A percentile compares a stretch with the other conserved stretches of the same genome.
phyloP scores from a whole-genome alignment of 208 protist genomes.

The Leishmania major region DNA sequence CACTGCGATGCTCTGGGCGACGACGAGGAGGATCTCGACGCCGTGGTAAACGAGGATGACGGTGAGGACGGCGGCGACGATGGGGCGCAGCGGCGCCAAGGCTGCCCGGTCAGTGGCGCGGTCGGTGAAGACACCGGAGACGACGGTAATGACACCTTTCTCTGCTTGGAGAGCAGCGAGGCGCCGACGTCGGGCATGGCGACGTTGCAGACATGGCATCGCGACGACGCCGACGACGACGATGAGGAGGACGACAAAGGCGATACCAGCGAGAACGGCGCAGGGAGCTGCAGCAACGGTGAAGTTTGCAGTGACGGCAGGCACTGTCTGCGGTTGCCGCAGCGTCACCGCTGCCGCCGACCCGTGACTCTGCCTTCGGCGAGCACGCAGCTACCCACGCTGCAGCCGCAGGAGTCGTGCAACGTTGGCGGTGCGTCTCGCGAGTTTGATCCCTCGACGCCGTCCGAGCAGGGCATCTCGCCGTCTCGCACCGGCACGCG shows the following conservation, averaged over 20 bases:
- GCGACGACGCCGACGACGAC: neutral
- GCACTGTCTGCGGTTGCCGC: neutral
- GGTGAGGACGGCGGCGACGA: neutral
- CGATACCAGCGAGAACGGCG: constrained; percentile 2
- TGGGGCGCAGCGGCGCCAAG: neutral
- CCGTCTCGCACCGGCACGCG: neutral
- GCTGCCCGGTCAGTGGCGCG: neutral
- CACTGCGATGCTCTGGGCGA: neutral
- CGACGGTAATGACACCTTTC: neutral
- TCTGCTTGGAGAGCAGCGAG: neutral
- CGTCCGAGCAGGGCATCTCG: neutral
- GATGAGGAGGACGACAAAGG: constrained; percentile 5
- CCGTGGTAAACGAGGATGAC: neutral
- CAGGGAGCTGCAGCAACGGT: neutral
- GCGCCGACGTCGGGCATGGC: constrained; percentile 1
- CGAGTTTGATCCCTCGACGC: neutral
- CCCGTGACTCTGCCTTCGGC: neutral
- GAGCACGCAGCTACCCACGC: neutral
- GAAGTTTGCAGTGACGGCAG: neutral
- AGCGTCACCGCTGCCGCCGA: neutral
- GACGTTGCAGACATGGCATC: neutral
- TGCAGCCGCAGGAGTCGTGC: neutral
- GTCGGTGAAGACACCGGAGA: neutral
- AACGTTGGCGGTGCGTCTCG: neutral
- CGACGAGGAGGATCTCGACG: neutral